Base-by-base conservation (phyloP, 2,329 filamentous ascomycete species). In the Aspergillus calidoustus region DNA sequence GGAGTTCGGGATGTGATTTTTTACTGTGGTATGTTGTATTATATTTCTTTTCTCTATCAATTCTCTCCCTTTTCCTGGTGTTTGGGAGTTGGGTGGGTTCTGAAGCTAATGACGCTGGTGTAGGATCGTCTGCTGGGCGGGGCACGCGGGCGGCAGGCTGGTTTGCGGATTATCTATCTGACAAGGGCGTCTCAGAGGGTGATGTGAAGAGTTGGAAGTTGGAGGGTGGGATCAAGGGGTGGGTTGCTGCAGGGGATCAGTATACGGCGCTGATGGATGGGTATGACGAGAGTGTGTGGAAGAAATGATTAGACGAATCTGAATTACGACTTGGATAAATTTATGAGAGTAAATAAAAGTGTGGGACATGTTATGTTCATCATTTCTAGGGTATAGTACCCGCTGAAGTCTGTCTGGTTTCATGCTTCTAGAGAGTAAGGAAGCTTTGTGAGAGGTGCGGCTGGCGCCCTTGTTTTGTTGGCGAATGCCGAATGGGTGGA, bases 61-160 rank as follows among this genome's bases (percentile, higher is more conserved):
- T 19, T 19, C 19, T 19, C 19, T 19, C 19, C 19, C 19, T 19
- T 19, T 34, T 48, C 7, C 11, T 31, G 13, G 25, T 4, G 23
- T 51, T 41, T 41, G 38, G 22, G n/a, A 48, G 30, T 11, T 19
- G 22, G 44, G 3, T 23, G 19, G 22, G 22, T 23, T n/a, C 17
- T 19, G 13, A 19, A 7, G n/a, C n/a, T n/a, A 25, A 8, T 38
- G 2, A 22, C 15, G 19, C 3, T 15, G 19, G 25, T 53, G 30
- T 47, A 87, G 86, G 81, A 2, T 87, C 86, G 1, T 87, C 83
- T 1, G 64, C 66, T 2, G 85, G 85, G 4, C 81, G 86, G 3
- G 86, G 85, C 3, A 81, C 77, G 2, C 78, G 85, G n/a, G 80
- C 82, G 2, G 84, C 83, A 1, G 80, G 77, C 7, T 87, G 84